These are phyloP conservation scores for Fusarium musae DNA, from an alignment of 2,329 filamentous ascomycete genomes.

Conservation along the genomic window DNA sequence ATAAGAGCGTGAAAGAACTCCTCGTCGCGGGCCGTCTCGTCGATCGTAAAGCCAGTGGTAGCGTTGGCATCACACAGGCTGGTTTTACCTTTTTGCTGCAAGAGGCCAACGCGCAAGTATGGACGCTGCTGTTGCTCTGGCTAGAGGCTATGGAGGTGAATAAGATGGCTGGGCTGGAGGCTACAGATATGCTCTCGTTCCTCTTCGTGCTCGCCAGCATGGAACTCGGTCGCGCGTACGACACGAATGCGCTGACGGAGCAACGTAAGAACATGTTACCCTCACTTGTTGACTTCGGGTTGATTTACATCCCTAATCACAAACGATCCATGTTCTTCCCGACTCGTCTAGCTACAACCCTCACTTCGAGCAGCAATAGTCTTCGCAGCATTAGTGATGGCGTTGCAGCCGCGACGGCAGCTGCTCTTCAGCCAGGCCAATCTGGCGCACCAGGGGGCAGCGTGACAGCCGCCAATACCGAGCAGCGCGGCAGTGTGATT, in stretches of 20 bases:
- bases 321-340: conserved; percentile 80
- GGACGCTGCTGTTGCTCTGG: conserved; percentile 94
- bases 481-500: conserved; percentile 84
- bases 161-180: conserved; percentile 75
- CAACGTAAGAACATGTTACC: conserved; percentile 90
- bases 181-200: conserved; percentile 94
- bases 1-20: conserved; percentile 84
- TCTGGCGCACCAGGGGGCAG: conserved; percentile 48
- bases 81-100: conserved; percentile 96
- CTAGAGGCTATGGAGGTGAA: conserved; percentile 79
- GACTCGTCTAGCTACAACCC: conserved; percentile 90
- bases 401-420: conserved; percentile 72
- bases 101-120: conserved; percentile 95
- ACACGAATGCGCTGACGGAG: conserved; percentile 82
- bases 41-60: conserved; percentile 71
- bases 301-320: conserved; percentile 78
- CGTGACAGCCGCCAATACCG: conserved; percentile 50
- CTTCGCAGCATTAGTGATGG: conserved; percentile 76
- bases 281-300: conserved; percentile 89
- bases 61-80: conserved; percentile 84
- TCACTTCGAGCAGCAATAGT: conserved; percentile 80
- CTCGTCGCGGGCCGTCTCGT: conserved; percentile 85
- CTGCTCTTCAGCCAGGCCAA: conserved; percentile 52
- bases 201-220: conserved; percentile 95
- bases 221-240: conserved; percentile 91